Percentiles rank a stretch among this genome's conserved stretches.
Conservation (phyloP, 140 eudicot species). For the Anethum foeniculum region DNA sequence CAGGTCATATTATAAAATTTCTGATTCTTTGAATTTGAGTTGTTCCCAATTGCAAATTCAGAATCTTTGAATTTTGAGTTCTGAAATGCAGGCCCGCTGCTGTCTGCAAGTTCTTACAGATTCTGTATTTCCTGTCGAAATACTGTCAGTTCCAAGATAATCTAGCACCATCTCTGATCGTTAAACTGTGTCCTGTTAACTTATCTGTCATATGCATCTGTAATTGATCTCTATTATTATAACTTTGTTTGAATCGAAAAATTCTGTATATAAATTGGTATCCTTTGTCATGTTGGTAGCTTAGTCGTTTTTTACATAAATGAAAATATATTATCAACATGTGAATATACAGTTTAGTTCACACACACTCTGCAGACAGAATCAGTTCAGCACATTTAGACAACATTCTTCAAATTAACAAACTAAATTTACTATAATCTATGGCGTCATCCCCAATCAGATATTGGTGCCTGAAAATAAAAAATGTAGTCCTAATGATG, state of each 20-base stretch:
- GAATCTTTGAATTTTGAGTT: conserved; percentile 19
- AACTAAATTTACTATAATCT: conserved; percentile 22
- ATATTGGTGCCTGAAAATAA: conserved; percentile 16
- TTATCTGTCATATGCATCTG: conserved; percentile 10
- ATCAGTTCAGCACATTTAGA: conserved; percentile 1
- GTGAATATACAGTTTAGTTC: conserved; percentile 11
- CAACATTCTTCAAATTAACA: conserved; percentile 15
- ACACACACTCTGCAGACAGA: conserved; percentile 10
- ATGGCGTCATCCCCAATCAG: conserved; percentile 23
- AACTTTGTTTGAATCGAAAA: background rate
- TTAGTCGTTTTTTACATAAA: background rate
- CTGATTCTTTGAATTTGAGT: conserved; percentile 15
- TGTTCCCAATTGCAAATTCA: conserved; percentile 14
- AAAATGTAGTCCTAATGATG: background rate
- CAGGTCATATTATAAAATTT: background rate
- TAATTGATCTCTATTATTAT: conserved; percentile 1
- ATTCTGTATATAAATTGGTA: background rate
- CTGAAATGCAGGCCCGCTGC: conserved; percentile 14
- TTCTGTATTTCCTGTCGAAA: background rate
- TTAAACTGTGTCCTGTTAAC: background rate
- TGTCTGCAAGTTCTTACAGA: conserved; percentile 23
- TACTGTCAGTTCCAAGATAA: background rate
- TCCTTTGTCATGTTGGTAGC: background rate
- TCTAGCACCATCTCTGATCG: background rate
- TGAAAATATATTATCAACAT: background rate